Evolutionary conservation across 2,329 filamentous ascomycete genomes (phyloP), one percentile per base, ranked within the genome.

Genomic region (Aulographum hederae): DNA sequence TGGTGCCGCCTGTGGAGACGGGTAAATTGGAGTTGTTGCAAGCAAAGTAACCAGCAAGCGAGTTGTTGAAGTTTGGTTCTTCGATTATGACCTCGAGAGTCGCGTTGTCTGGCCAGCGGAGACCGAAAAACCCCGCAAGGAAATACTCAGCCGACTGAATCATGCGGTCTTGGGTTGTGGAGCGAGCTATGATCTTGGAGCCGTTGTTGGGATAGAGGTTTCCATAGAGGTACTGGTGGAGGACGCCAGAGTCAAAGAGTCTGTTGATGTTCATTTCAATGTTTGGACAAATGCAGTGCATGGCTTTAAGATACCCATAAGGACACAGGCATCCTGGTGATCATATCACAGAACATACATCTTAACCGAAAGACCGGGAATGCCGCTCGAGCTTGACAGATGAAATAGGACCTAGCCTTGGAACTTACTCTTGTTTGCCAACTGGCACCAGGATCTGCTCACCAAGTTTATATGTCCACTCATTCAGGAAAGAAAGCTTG

Each of bases 131-230:
- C 0, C 78, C 78, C 4, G 77, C 73, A 46, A 82, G 55, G 52
- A 81, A 84, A 50, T 84, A 77, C 50, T 84, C 77, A 3, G 77
- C 77, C 25, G 67, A 75, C 47, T 82, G 73, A 15, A 77, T 57
- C 78, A 84, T 84, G 16, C 78, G 69, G 45, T 79, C 71, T 47
- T 84, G 75, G 1, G 77, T 79, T 1, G 77, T 81, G 1, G 76
- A 80, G 18, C 78, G 64, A 12, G 71, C 75, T 35, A 82, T 67
- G 37, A 84, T 71, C 53, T 79, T 82, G 51, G 63, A 73, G 34
- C 68, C 65, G 4, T 77, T 69, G 41, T 81, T 75, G 5, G 54
- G 52, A 43, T 80, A 81, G 15, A 84, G 54, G 37, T 68, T 63
- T 5, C 67, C 70, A 43, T 81, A 81, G 55, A 74, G 69, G 51